Evolutionary conservation across 208 protist species (phyloP).

Genomic region (Tritrichomonas musculus): DNA sequence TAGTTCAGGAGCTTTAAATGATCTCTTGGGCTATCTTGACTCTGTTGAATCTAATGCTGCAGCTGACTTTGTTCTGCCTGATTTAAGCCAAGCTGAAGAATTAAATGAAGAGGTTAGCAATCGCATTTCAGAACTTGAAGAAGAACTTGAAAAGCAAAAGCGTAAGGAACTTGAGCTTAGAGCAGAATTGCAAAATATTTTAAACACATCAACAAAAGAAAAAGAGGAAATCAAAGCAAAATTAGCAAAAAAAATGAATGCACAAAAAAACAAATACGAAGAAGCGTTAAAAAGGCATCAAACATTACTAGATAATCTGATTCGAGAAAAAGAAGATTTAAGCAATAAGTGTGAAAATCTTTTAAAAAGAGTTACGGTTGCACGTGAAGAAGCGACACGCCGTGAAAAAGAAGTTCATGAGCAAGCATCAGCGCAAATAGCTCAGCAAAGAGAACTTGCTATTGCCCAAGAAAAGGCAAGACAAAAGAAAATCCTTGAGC

Average conservation of each 20-base stretch:
- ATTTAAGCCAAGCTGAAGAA: slow-evolving; percentile 1
- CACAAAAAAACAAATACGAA: slow-evolving; percentile 2
- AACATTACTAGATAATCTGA: neutral
- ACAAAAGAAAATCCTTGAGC: neutral
- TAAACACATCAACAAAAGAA: neutral
- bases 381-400: neutral
- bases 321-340: neutral
- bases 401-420: neutral
- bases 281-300: neutral
- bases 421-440: neutral
- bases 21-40: slow-evolving; percentile 5
- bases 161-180: neutral
- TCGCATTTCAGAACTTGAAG: neutral
- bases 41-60: neutral
- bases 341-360: neutral
- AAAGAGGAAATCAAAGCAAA: neutral
- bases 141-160: neutral
- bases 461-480: neutral
- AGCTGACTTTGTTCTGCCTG: neutral
- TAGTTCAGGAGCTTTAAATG: neutral
- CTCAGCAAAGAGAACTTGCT: slow-evolving; percentile 2
- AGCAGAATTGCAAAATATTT: neutral
- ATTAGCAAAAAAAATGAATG: neutral
- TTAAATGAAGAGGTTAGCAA: neutral
- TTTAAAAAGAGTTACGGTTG: neutral